These are phyloP conservation scores for Westerdykella ornata DNA, from an alignment of 2,329 filamentous ascomycete species.

Conservation along the genomic window DNA sequence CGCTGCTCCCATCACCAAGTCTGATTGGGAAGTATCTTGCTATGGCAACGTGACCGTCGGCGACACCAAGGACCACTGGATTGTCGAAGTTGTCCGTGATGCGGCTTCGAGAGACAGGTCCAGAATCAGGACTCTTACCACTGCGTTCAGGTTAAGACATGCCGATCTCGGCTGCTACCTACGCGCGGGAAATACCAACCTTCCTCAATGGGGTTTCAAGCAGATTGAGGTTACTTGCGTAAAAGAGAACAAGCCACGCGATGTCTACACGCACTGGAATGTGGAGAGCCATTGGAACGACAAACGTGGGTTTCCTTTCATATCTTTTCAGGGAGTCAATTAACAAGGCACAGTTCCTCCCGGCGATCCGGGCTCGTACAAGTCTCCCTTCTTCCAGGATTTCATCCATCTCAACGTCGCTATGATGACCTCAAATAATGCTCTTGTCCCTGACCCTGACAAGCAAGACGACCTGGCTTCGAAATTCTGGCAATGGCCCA, in stretches of 20 bases:
- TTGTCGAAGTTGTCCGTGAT: conserved; percentile 84
- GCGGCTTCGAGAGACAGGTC: conserved; percentile 79
- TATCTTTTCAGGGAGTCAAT: conserved; percentile 10
- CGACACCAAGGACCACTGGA: conserved; percentile 97
- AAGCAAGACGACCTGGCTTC: conserved; percentile 98
- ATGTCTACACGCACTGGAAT: conserved; percentile 98
- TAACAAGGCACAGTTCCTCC: conserved; percentile 62
- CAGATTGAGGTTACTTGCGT: conserved; percentile 96
- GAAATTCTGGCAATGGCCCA: conserved; percentile 96
- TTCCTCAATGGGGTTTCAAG: conserved; percentile 99
- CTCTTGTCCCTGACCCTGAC: conserved; percentile 91
- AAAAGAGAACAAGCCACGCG: conserved; percentile 84
- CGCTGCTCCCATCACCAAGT: conserved; percentile 79
- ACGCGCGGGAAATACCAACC: conserved; percentile 87
- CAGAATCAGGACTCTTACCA: conserved; percentile 84
- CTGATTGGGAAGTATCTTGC: conserved; percentile 84
- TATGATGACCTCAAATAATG: conserved; percentile 99
- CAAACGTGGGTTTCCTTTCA: conserved; percentile 58
- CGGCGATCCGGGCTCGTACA: conserved; percentile 84
- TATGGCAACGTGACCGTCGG: conserved; percentile 95
- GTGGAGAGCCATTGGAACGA: conserved; percentile 93
- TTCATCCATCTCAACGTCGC: conserved; percentile 97
- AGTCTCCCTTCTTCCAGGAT: conserved; percentile 94
- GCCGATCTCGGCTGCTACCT: conserved; percentile 82
- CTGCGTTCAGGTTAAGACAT: conserved; percentile 83